Conservation (phyloP, 805 yeast species). For the Candida loeiensis region DNA sequence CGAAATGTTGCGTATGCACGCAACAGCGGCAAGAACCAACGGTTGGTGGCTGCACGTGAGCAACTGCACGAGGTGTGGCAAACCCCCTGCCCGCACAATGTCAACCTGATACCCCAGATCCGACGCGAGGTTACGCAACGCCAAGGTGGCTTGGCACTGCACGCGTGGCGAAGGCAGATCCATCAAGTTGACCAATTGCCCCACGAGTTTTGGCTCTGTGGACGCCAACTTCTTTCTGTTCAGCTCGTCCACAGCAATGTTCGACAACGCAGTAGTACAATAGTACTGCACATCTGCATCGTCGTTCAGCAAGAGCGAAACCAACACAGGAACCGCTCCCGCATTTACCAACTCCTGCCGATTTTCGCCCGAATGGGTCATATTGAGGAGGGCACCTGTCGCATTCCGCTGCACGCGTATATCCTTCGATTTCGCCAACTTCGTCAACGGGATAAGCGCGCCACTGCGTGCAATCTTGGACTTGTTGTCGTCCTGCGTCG, state of each 20-base stretch:
- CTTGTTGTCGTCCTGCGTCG: conserved; percentile 96
- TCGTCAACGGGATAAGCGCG: conserved; percentile 90
- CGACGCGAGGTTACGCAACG: conserved; percentile 90
- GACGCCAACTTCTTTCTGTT: conserved; percentile 85
- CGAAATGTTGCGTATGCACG: conserved; percentile 95
- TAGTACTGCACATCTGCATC: conserved; percentile 98
- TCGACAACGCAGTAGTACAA: conserved; percentile 95
- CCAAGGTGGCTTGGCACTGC: conserved; percentile 97
- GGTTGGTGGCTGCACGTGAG: conserved; percentile 90
- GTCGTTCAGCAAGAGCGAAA: conserved; percentile 73
- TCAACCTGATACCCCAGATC: conserved; percentile 95
- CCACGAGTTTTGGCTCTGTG: conserved; percentile 88
- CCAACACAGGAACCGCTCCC: conserved; percentile 96
- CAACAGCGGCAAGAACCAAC: conserved; percentile 91
- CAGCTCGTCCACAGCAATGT: conserved; percentile 93
- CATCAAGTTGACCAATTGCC: conserved; percentile 86
- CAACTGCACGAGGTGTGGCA: conserved; percentile 87
- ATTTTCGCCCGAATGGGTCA: conserved; percentile 97
- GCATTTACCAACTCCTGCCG: conserved; percentile 96
- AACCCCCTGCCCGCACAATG: conserved; percentile 92
- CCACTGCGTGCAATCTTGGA: conserved; percentile 95
- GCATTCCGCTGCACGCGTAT: conserved; percentile 97
- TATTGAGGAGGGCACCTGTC: conserved; percentile 94
- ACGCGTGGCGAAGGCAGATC: conserved; percentile 91
- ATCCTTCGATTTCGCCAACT: conserved; percentile 90